Evolutionary conservation across 495 filamentous ascomycete genomes (phyloP).

Genomic region (Ramalina intermedia): DNA sequence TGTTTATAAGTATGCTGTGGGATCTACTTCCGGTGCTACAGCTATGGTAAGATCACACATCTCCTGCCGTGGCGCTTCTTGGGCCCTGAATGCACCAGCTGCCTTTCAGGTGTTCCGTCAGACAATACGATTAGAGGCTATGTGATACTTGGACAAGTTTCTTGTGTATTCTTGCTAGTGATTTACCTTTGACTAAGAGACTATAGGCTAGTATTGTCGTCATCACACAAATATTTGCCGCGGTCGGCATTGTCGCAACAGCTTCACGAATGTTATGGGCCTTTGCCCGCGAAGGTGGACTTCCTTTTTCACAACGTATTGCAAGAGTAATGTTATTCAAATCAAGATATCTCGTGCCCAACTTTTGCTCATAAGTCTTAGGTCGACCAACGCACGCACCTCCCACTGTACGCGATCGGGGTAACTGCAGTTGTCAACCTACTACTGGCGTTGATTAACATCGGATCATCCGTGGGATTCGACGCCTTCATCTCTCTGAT

Average conservation of each 20-base stretch:
- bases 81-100: too few relatives aligned
- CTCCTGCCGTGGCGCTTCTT: too few relatives aligned
- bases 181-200: too few relatives aligned
- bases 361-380: background rate
- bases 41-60: constrained; percentile 8
- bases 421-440: too few relatives aligned
- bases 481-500: constrained; percentile 31
- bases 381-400: constrained; percentile 10
- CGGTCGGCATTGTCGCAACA: constrained; percentile 36
- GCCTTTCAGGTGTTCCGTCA: too few relatives aligned
- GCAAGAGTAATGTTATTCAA: background rate
- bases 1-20: constrained; percentile 19
- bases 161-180: too few relatives aligned
- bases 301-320: constrained; percentile 40
- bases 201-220: background rate
- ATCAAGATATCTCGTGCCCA: too few relatives aligned
- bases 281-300: constrained; percentile 45
- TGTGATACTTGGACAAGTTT: too few relatives aligned
- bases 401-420: too few relatives aligned
- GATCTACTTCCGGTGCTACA: constrained; percentile 16
- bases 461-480: constrained; percentile 34
- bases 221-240: constrained; percentile 16
- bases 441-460: constrained; percentile 27
- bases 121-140: too few relatives aligned
- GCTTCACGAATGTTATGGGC: constrained; percentile 41